phyloP scores from a whole-genome alignment of 1,284 basidiomycete species.

The Bondarzewia mesenterica region DNA sequence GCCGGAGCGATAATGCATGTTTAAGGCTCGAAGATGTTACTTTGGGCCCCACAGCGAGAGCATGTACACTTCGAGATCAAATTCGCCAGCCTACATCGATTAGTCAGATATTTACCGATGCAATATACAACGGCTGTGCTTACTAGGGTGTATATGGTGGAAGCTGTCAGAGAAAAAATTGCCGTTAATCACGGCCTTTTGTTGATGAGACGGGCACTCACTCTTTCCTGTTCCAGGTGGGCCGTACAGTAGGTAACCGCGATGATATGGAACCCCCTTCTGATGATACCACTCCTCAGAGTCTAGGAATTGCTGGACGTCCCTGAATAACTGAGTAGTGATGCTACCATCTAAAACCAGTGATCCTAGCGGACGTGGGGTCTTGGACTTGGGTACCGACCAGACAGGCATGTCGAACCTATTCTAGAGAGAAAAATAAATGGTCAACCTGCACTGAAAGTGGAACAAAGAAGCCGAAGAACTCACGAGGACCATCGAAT shows the following conservation, averaged over 20 bases:
- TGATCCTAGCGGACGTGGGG: background rate
- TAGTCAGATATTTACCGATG: background rate
- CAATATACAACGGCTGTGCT: background rate
- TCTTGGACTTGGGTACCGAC: background rate
- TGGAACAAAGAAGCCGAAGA: background rate
- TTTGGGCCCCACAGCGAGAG: constrained; percentile 1
- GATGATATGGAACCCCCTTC: constrained; percentile 1
- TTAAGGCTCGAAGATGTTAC: background rate
- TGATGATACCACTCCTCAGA: background rate
- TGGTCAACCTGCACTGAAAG: background rate
- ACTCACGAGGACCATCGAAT: background rate
- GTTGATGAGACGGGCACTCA: background rate
- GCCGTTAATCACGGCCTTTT: background rate
- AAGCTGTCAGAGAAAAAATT: background rate
- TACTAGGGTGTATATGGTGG: background rate
- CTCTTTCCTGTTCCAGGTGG: constrained; percentile 4
- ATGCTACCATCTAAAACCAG: background rate
- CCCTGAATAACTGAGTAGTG: background rate
- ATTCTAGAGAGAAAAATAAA: background rate
- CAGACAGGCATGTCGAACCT: background rate
- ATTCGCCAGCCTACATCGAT: background rate
- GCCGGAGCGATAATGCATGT: background rate
- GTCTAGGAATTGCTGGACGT: background rate
- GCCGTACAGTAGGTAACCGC: background rate
- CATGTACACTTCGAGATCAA: background rate